Base-by-base conservation (phyloP, 2,329 filamentous ascomycete species). In the Fusarium vanettenii region DNA sequence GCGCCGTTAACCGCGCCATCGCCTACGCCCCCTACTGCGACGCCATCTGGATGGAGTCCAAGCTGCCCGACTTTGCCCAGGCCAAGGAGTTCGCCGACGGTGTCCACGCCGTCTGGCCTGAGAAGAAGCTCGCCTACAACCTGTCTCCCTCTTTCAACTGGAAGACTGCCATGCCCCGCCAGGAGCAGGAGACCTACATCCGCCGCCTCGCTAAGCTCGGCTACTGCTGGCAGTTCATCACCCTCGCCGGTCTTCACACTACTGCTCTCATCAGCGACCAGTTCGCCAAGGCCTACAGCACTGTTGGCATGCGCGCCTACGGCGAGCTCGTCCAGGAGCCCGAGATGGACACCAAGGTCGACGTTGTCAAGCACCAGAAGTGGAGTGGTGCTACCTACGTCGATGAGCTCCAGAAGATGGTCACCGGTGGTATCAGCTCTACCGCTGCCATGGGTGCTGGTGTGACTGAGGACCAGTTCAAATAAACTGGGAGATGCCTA, bases 191-290 rank as follows among this genome's bases (percentile, higher is more conserved):
- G 87, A 99, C 97, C 22, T 99, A 98, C 87, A 99, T 99, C 87
- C 88, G 92, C 73, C 94, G 97, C 48, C 93, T 99, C 45, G 95
- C 92, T 71, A 81, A 87, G 73, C 90, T 99, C 59, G 97, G 97
- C 73, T 99, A 99, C 90, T 97, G 95, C 91, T 99, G 97, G 97
- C 97, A 99, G 85, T 99, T 99, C 89, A 99, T 99, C 88, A 99
- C 97, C n/a, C 91, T 99, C 56, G 97, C 96, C 6, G 97, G 97
- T 77, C 89, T 99, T 81, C 97, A 99, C 88, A 97, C 95, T 72
- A 98, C 95, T 5, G 97, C 96, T 41, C 91, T 99, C 63, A 97
- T 98, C 86, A 93, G 92, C 80, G 92, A 98, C 86, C 91, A 92
- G 73, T 99, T 99, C 85, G 92, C 95, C 70, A 90, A 91, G 82